Base-by-base conservation (phyloP, 192 early-diverging fungal genomes). In the Kickxella alabastrina region DNA sequence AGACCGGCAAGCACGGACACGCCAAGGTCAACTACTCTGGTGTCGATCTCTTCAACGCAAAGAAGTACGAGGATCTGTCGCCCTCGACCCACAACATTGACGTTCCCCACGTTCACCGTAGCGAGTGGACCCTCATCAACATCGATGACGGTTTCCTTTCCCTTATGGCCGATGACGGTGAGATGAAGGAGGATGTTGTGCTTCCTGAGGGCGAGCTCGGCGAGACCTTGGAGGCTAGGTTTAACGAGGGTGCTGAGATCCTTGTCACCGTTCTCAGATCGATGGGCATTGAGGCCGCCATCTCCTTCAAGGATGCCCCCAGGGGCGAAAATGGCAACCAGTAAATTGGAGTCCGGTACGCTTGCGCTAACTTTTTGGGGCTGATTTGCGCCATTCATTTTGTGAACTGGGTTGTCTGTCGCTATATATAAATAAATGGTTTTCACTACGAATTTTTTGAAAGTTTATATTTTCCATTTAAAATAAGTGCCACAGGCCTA, bases 41-140 rank as follows among this genome's bases (percentile, higher is more conserved):
- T 57, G 85, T 86, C 52, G 94, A 98, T 76, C 95, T 99, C 82
- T 99, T 99, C 81, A 99, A 89, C 57, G 83, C 83, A 72, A 92
- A 90, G 87, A 99, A 98, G 88, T 78, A 86, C 69, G 97, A 99
- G 82, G 97, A 99, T 79, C 75, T 99, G 65, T 99, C 95, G 63
- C 97, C 97, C 60, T 99, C 97, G 74, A 99, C 97, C 76, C 97
- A 99, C 87, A 99, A 99, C 86, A 95, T 99, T 91, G 91, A 98
- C 65, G 97, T 99, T 34, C 97, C 97, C 69, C 84, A 93, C 76
- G 87, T 99, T 62, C 66, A 42, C 62, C 90, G 92, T 80, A 79
- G 42, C 47, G 95, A 97, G 67, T 98, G 82, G 80, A 49, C 59
- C 6, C 83, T 99, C 56, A 50, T 96, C 59, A 84, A 92, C 78